phyloP scores from a whole-genome alignment of 495 filamentous ascomycete species.

The Penicillium maclennaniae region DNA sequence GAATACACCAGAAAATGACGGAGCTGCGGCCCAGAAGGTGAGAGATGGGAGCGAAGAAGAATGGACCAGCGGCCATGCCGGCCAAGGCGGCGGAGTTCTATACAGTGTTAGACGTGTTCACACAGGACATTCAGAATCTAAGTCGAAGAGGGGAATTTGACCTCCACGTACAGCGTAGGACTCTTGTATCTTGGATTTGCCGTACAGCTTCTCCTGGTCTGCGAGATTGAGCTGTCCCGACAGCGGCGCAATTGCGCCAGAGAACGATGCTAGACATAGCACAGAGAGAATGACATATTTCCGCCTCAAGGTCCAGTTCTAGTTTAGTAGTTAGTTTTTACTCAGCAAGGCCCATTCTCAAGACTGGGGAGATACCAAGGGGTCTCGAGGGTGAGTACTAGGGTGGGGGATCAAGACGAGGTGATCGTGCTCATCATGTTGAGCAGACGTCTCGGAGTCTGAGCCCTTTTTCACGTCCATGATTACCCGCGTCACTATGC shows the following conservation, averaged over 20 bases:
- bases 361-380: constrained; percentile 28
- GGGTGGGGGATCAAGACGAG: constrained; percentile 48
- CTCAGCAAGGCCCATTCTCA: not conserved
- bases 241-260: constrained; percentile 29
- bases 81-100: constrained; percentile 42
- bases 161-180: constrained; percentile 19
- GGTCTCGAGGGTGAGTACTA: constrained; percentile 43
- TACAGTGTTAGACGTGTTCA: constrained; percentile 1
- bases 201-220: constrained; percentile 27
- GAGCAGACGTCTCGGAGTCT: constrained; percentile 8
- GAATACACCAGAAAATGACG: constrained; percentile 43
- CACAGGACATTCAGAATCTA: not conserved
- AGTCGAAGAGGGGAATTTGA: not conserved
- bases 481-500: not conserved
- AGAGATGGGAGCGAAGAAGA: constrained; percentile 40
- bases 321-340: not conserved
- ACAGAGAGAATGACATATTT: constrained; percentile 37
- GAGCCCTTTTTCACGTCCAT: constrained; percentile 12
- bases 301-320: constrained; percentile 44
- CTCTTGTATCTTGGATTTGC: constrained; percentile 26
- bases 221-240: constrained; percentile 32
- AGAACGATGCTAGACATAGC: constrained; percentile 31
- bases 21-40: constrained; percentile 39
- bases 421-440: constrained; percentile 5
- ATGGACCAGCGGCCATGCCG: constrained; percentile 39